A percentile compares a stretch with the other conserved stretches of the same genome.
phyloP scores from a whole-genome alignment of 139 green algal genomes.

The Pleodorina starrii region DNA sequence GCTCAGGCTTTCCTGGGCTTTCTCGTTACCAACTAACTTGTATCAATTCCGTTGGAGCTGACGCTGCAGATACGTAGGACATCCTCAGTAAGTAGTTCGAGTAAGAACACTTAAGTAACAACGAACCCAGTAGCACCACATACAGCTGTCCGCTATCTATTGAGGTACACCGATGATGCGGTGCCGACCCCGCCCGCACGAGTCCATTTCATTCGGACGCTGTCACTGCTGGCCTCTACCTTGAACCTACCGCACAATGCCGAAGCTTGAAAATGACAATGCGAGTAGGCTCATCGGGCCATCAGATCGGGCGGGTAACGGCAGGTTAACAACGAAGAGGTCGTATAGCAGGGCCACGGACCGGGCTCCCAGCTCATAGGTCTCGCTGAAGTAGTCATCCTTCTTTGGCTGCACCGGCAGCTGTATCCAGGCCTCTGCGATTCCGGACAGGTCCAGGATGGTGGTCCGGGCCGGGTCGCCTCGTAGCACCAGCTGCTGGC shows the following conservation, averaged over 20 bases:
- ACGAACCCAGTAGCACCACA: background rate
- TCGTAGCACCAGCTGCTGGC: background rate
- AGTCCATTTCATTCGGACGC: background rate
- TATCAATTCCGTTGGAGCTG: no score
- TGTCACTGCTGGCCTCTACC: background rate
- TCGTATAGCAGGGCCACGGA: background rate
- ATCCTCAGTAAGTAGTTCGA: background rate
- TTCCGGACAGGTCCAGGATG: background rate
- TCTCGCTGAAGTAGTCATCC: no score
- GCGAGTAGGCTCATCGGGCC: background rate
- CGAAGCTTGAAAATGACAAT: background rate
- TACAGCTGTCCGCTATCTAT: background rate
- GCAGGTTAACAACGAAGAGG: background rate
- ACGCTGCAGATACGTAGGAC: background rate
- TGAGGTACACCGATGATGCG: background rate
- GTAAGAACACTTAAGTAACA: no score
- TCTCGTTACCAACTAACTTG: no score
- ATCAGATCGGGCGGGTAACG: background rate
- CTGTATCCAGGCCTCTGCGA: background rate
- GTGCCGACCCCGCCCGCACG: background rate
- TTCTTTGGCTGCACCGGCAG: no score
- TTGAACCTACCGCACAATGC: background rate
- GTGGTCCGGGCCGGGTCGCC: background rate
- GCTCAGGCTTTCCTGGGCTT: no score
- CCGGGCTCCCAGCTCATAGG: background rate